Base-by-base conservation (phyloP, 352 stramenopile species). In the Phytophthora podocarpi region DNA sequence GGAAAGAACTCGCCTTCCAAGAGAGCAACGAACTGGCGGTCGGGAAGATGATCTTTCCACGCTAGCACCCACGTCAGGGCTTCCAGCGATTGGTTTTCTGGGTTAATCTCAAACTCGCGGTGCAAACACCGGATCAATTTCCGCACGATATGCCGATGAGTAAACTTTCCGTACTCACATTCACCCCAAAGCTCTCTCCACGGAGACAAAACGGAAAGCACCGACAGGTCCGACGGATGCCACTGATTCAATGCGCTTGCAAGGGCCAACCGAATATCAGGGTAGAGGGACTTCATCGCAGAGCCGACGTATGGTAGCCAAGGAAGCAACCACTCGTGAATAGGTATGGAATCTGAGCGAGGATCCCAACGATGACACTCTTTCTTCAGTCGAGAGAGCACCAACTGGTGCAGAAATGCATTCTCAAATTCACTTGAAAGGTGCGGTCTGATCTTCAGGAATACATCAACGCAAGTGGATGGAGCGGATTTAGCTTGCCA, bases 1-100 rank as follows among this genome's bases (percentile, higher is more conserved):
- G 88, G 85, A 46, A 98, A 97, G 46, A 98, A 97, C 48, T 97
- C 91, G 8, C 87, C 90, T 67, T 97, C 90, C 20, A 98, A 74
- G 2, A 97, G 66, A 20, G 86, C 82, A 27, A 93, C 70, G 45
- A 94, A 79, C 48, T 97, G 87, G 0, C 82, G 77, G 9, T 88
- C 56, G 9, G 87, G 83, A 26, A 97, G 57, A 47, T 87, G 36
- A 15, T 69, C 48, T 67, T 80, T 72, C 89, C 89, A 97, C 34
- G 74, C 83, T 3, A 97, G 46, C 18, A 93, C 70, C 84, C 85
- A 95, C 20, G 63, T 72, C 18, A 97, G 49, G 3, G 66, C 61
- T 18, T 90, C 80, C 15, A 96, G 51, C 2, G 80, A 82, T 62
- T 96, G 80, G 16, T 87, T 80, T 30, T 80, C 63, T 0, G 89